These are phyloP conservation scores for Globisporangium ultimum DNA, from an alignment of 352 stramenopile genomes.

Conservation along the genomic window DNA sequence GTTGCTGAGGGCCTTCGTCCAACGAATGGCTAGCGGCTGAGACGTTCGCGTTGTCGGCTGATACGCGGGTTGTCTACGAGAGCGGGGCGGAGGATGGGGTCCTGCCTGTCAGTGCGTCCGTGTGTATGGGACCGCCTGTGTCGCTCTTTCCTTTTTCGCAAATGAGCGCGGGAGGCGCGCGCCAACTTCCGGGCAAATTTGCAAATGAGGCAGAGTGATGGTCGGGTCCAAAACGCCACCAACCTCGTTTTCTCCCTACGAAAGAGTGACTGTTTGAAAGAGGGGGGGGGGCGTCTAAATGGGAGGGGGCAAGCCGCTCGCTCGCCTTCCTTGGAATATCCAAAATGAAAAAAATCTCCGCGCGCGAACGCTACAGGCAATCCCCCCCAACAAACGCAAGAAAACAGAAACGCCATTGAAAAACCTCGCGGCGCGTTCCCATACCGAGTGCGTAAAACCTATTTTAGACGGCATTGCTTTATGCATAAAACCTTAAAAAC, in stretches of 20 bases:
- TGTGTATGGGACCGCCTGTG: constrained; percentile 13
- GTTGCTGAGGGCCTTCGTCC: neutral
- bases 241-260: constrained; percentile 5
- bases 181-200: constrained; percentile 17
- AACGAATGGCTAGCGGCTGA: neutral
- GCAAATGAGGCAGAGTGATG: constrained; percentile 16
- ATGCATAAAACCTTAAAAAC: constrained; percentile 1
- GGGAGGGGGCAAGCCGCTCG: neutral
- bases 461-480: neutral
- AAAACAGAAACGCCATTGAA: neutral
- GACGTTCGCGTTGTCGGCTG: neutral
- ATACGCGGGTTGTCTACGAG: neutral
- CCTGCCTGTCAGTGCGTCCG: no score
- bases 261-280: constrained; percentile 13
- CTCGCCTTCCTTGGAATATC: constrained; percentile 11
- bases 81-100: neutral
- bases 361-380: neutral
- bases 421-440: neutral
- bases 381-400: no score
- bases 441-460: neutral
- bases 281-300: constrained; percentile 5
- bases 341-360: constrained; percentile 1
- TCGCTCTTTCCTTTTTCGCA: constrained; percentile 45
- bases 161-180: constrained; percentile 35
- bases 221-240: neutral